Evolutionary conservation across 2,329 filamentous ascomycete species (phyloP).

Genomic region (Alternaria solani): DNA sequence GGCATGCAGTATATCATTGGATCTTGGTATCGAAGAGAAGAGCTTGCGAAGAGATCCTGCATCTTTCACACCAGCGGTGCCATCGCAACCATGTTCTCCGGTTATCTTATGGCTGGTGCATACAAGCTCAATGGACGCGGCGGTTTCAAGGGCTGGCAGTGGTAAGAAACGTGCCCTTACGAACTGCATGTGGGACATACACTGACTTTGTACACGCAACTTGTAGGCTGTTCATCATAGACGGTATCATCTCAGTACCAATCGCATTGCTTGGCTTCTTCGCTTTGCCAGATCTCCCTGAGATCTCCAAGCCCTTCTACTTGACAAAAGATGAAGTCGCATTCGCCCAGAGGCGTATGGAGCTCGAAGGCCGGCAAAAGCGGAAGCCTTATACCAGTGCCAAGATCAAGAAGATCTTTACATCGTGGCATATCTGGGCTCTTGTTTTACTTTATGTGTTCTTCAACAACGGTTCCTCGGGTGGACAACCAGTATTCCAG

Average conservation of each 20-base stretch:
- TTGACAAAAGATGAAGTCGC: constrained; percentile 12
- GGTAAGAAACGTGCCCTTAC: neutral
- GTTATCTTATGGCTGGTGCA: constrained; percentile 61
- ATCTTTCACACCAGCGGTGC: constrained; percentile 27
- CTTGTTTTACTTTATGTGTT: constrained; percentile 16
- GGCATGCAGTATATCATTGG: constrained; percentile 49
- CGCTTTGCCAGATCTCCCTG: constrained; percentile 26
- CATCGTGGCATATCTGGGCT: constrained; percentile 21
- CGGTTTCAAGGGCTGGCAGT: constrained; percentile 52
- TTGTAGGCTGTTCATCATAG: constrained; percentile 26
- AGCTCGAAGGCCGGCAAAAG: neutral
- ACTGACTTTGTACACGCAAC: too few relatives aligned
- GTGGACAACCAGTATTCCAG: constrained; percentile 18
- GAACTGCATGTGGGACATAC: too few relatives aligned
- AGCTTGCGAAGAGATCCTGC: constrained; percentile 26
- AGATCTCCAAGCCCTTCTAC: constrained; percentile 25
- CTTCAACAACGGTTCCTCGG: constrained; percentile 10
- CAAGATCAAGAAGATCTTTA: constrained; percentile 14
- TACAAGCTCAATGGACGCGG: constrained; percentile 66
- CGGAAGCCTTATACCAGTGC: constrained; percentile 10
- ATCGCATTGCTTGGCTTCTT: constrained; percentile 29
- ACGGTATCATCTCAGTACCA: constrained; percentile 28
- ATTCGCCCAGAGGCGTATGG: constrained; percentile 24
- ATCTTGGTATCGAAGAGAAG: constrained; percentile 32
- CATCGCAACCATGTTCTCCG: constrained; percentile 32